phyloP scores from a whole-genome alignment of 768 basidiomycete genomes.

The Mrakia hoshinonis region DNA sequence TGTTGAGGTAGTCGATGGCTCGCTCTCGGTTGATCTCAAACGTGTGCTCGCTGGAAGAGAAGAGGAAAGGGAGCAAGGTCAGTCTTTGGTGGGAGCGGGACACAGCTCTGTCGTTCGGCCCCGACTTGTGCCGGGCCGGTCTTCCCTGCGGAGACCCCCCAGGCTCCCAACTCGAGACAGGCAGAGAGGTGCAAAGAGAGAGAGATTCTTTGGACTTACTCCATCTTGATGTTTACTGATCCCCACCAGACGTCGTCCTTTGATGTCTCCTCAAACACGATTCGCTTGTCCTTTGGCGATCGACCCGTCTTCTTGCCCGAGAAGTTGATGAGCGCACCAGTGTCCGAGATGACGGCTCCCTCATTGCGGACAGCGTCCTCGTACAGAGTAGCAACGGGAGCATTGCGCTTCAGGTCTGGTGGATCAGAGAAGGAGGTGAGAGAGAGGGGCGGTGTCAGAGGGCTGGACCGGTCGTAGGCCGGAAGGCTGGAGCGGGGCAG shows the following conservation, averaged over 20 bases:
- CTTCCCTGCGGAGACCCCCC: neutral
- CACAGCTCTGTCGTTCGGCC: no score
- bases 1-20: slow-evolving; percentile 98
- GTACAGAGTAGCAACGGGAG: slow-evolving; percentile 64
- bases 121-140: neutral
- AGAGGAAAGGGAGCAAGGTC: neutral
- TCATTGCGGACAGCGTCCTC: slow-evolving; percentile 98
- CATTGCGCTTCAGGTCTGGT: slow-evolving; percentile 53
- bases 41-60: slow-evolving; percentile 52
- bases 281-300: slow-evolving; percentile 97
- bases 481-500: neutral
- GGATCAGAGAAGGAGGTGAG: neutral
- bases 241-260: slow-evolving; percentile 99
- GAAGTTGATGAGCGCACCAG: slow-evolving; percentile 97
- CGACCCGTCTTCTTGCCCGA: slow-evolving; percentile 99
- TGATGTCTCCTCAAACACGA: slow-evolving; percentile 91
- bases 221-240: slow-evolving; percentile 98
- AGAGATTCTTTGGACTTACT: slow-evolving; percentile 41
- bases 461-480: neutral
- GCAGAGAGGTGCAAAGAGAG: neutral
- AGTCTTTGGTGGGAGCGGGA: neutral
- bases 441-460: neutral
- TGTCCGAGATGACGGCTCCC: slow-evolving; percentile 92
- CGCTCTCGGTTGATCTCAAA: slow-evolving; percentile 99
- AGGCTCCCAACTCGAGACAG: neutral